Conservation (phyloP, 441 rosid species). For the Erodium trifolium region DNA sequence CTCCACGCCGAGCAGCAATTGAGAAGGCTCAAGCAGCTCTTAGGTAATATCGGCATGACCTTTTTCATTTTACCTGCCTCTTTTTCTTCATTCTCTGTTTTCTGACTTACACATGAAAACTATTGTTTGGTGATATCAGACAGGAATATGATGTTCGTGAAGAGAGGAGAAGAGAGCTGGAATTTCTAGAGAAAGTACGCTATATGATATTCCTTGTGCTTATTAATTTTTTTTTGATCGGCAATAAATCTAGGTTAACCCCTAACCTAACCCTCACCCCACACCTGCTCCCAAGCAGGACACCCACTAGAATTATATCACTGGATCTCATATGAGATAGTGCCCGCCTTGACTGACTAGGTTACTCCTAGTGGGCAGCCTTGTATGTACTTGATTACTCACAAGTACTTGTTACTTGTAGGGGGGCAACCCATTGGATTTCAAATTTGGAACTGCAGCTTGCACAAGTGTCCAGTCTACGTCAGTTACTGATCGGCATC, state of each 20-base stretch:
- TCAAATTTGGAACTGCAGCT: slow-evolving; percentile 67
- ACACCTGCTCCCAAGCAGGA: too few species aligned
- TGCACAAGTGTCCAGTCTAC: slow-evolving; percentile 92
- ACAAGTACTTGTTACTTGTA: slow-evolving; percentile 30
- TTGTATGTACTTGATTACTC: not conserved
- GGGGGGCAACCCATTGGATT: slow-evolving; percentile 99
- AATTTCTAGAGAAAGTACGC: slow-evolving; percentile 78
- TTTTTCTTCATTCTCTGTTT: slow-evolving; percentile 6
- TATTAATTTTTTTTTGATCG: not conserved
- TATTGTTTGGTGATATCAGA: slow-evolving; percentile 38
- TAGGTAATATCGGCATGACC: slow-evolving; percentile 42
- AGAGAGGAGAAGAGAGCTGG: slow-evolving; percentile 91
- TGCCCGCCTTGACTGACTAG: too few species aligned
- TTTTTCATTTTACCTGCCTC: not conserved
- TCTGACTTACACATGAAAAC: slow-evolving; percentile 13
- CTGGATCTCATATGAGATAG: too few species aligned
- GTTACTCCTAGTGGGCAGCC: too few species aligned
- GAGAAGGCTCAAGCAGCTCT: slow-evolving; percentile 53
- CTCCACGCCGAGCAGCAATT: too few species aligned
- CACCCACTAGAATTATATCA: too few species aligned
- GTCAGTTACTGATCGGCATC: slow-evolving; percentile 73
- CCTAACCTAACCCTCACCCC: too few species aligned
- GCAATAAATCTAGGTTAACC: too few species aligned
- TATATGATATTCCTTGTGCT: slow-evolving; percentile 23
- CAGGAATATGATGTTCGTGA: slow-evolving; percentile 98